Evolutionary conservation across 73 alveolate genomes (phyloP), one percentile per base, ranked within the genome.

Genomic region (Blepharisma stoltei): DNA sequence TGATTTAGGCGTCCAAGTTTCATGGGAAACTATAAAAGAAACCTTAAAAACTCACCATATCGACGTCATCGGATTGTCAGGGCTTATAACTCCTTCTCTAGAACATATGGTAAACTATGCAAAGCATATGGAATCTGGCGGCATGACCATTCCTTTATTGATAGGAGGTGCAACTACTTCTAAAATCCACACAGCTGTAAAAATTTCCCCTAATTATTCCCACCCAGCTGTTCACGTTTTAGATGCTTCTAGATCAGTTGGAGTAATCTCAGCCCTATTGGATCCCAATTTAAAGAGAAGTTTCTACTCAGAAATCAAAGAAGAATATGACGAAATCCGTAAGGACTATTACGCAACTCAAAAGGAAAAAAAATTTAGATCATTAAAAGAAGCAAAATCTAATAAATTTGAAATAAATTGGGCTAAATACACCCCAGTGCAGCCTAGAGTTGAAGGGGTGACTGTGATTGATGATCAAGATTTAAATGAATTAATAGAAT

Each of bases 141-240:
- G 87, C 54, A 52, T 88, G 21, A 80, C 37, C 0, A 53, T 88
- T 41, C 97, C 97, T 47, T 78, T 91, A 47, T 53, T 91, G 47
- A 91, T 91, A 55, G 97, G 97, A 3, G 97, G 97, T 14, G 97
- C 97, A 38, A 89, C 97, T 25, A 91, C 97, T 23, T 86, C 94
- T 21, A 89, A 89, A 77, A 82, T 81, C 67, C 97, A 91, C 88
- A 89, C 97, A 6, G 97, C 97, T 11, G 97, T 89, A 65, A 91
- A 91, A 87, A 81, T 91, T 37, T 86, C 89, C 67, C 93, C 90
- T 8, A 54, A 79, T 78, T 91, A 91, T 75, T 11, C 60, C n/a
- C 27, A 67, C 66, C 88, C 75, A 20, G 90, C 79, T 7, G 75
- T 86, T 25, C 83, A 91, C 80, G 97, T 91, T 23, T 78, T 91